Evolutionary conservation across 192 early-diverging fungal species (phyloP).

Genomic region (Dissophora globulifera): DNA sequence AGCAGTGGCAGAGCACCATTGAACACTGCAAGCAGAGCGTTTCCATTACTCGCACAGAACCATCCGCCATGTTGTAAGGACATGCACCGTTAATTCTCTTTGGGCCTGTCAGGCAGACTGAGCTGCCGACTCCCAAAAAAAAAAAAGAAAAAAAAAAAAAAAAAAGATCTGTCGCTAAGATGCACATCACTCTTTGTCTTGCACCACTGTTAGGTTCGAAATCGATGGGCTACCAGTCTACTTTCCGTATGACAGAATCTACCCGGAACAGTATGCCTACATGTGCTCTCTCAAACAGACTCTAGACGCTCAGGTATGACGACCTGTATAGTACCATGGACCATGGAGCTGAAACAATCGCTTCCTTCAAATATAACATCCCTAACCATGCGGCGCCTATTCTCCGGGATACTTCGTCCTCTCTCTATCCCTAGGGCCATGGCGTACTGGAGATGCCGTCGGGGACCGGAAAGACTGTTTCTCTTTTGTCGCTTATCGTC

Average conservation of each 20-base stretch:
- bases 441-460: slow-evolving; percentile 99
- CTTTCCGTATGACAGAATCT: slow-evolving; percentile 99
- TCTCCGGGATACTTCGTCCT: neutral
- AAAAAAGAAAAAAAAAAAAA: too few relatives aligned
- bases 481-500: slow-evolving; percentile 94
- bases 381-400: too few relatives aligned
- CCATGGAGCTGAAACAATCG: too few relatives aligned
- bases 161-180: neutral
- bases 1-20: too few relatives aligned
- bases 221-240: slow-evolving; percentile 91
- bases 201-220: slow-evolving; percentile 64
- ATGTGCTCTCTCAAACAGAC: slow-evolving; percentile 96
- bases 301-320: slow-evolving; percentile 84
- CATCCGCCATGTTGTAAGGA: too few relatives aligned
- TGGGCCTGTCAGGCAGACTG: too few relatives aligned
- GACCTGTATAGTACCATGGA: too few relatives aligned
- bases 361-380: too few relatives aligned
- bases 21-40: too few relatives aligned
- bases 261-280: slow-evolving; percentile 99
- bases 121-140: too few relatives aligned
- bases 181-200: neutral
- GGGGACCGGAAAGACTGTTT: slow-evolving; percentile 98
- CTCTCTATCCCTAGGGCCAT: slow-evolving; percentile 73
- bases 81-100: too few relatives aligned
- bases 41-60: too few relatives aligned